phyloP scores from a whole-genome alignment of 2,329 filamentous ascomycete species.

The Calonectria naviculata region DNA sequence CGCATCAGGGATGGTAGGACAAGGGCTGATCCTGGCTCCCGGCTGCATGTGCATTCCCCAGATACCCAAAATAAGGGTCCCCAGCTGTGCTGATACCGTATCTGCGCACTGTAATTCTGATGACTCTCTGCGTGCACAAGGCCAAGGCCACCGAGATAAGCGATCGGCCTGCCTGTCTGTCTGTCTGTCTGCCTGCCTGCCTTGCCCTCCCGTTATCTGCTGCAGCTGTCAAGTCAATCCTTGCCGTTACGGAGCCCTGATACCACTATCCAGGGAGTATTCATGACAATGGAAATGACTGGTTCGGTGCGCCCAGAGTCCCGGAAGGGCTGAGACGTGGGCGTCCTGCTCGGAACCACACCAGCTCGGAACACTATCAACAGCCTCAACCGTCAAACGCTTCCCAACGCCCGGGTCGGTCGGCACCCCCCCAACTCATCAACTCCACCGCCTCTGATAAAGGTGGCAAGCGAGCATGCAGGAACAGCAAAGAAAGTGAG shows the following conservation, averaged over 20 bases:
- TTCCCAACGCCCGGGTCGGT: neutral
- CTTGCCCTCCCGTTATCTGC: conserved; percentile 1
- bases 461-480: neutral
- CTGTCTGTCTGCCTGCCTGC: no score
- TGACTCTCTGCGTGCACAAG: neutral
- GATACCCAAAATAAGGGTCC: conserved; percentile 1
- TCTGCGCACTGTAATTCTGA: neutral
- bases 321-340: neutral
- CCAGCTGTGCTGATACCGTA: neutral
- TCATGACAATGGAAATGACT: neutral
- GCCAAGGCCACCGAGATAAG: conserved; percentile 14
- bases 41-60: neutral
- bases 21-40: neutral
- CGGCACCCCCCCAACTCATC: neutral
- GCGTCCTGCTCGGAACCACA: conserved; percentile 1
- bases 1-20: neutral
- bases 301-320: neutral
- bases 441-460: conserved; percentile 11
- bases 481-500: conserved; percentile 7
- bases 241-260: neutral
- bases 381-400: neutral
- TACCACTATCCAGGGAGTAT: neutral
- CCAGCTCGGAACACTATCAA: neutral
- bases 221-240: neutral
- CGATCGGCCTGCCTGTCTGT: neutral